A percentile compares a stretch with the other conserved stretches of the same genome.
phyloP scores from a whole-genome alignment of 345 rosid genomes.

The Murraya paniculata region DNA sequence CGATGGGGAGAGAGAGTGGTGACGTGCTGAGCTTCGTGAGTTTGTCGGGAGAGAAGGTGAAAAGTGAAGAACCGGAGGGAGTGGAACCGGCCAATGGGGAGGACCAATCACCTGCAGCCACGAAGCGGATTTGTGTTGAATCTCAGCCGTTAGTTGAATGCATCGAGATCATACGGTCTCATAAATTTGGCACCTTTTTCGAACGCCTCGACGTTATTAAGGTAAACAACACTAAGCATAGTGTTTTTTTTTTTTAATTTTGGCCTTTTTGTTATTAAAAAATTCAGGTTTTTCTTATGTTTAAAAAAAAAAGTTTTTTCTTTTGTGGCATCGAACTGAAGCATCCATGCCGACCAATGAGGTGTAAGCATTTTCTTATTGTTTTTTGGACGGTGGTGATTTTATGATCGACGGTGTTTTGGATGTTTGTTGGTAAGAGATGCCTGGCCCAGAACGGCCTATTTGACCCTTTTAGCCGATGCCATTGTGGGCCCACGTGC shows the following conservation, averaged over 20 bases:
- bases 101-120: conserved; percentile 36
- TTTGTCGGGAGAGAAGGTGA: conserved; percentile 36
- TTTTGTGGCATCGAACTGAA: background rate
- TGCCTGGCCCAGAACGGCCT: background rate
- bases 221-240: conserved; percentile 31
- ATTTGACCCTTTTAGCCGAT: background rate
- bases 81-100: conserved; percentile 44
- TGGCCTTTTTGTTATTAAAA: background rate
- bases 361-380: background rate
- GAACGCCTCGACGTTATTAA: conserved; percentile 49
- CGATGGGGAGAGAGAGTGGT: conserved; percentile 33
- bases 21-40: conserved; percentile 74
- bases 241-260: background rate
- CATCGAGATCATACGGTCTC: conserved; percentile 44
- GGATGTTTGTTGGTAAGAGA: background rate
- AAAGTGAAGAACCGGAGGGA: conserved; percentile 33
- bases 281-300: background rate
- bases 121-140: conserved; percentile 20
- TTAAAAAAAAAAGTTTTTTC: too few species aligned
- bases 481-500: background rate
- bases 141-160: conserved; percentile 53
- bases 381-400: background rate
- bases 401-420: background rate
- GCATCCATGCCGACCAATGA: background rate
- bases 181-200: conserved; percentile 49